Base-by-base conservation (phyloP, 805 yeast genomes). In the Nematodospora valgi region DNA sequence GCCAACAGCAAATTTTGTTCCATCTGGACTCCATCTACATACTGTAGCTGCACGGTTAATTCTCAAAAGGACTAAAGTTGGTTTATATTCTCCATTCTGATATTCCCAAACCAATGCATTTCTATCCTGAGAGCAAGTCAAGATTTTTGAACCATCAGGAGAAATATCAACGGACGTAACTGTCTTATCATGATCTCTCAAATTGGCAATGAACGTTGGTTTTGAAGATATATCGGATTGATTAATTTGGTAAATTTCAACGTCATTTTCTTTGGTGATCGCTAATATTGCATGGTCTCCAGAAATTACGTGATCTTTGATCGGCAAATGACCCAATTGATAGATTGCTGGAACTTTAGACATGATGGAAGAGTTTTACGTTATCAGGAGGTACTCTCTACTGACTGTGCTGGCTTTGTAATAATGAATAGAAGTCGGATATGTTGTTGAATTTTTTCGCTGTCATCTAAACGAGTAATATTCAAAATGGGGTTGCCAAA, bases 101-200 rank as follows among this genome's bases (percentile, higher is more conserved):
- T 44, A 51, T 45, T 86, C 89, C 97, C 98, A 93, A 12, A 93
- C 99, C 47, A 89, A 76, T 10, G 98, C 98, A 51, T 93, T 93
- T 62, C 99, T 76, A 62, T 93, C 99, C 64, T 93, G 98, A 7
- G 98, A 88, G 57, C 97, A 88, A 21, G 98, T 93, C 52, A 93
- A 93, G 48, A 93, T 87, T 57, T 83, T 80, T 24, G 57, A 39
- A 31, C 96, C 96, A 46, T 85, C 86, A 23, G 72, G 62, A 24
- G 96, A 83, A 50, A 94, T 81, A 58, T 93, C 99, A 25, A 93
- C 86, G 0, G 97, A 89, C 11, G 98, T 93, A 31, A 93, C 89
- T 3, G 89, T 78, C 59, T 91, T 89, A 59, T 91, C 97, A 58
- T 91, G 98, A 46, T 87, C 95, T 29, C 72, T 64, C 51, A 91